Conservation (phyloP, 1,284 basidiomycete genomes). For the Bjerkandera adusta region DNA sequence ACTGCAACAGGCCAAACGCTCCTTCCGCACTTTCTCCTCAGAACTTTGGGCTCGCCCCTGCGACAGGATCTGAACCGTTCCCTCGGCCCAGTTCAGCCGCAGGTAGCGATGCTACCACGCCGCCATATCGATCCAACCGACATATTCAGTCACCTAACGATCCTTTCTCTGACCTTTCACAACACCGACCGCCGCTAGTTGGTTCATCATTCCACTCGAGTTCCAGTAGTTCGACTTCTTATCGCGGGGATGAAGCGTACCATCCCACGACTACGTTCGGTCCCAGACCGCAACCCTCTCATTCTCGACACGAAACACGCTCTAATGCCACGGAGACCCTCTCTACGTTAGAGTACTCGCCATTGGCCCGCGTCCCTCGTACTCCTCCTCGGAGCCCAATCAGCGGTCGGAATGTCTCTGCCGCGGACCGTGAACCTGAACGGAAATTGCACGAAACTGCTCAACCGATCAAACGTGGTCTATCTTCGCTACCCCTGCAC, state of each 20-base stretch:
- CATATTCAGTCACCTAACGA: slow-evolving; percentile 17
- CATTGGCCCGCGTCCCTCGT: slow-evolving; percentile 7
- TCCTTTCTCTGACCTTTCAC: slow-evolving; percentile 8
- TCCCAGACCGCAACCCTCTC: slow-evolving; percentile 10
- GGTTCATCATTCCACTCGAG: slow-evolving; percentile 9
- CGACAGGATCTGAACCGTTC: slow-evolving; percentile 46
- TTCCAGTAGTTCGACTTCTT: slow-evolving; percentile 1
- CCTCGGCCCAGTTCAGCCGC: slow-evolving; percentile 58
- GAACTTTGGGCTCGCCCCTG: slow-evolving; percentile 21
- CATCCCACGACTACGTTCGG: slow-evolving; percentile 9
- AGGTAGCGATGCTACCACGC: slow-evolving; percentile 40
- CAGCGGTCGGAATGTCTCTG: slow-evolving; percentile 1
- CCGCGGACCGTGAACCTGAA: neutral
- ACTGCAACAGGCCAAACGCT: too few species aligned
- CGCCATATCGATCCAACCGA: slow-evolving; percentile 31
- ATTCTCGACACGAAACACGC: slow-evolving; percentile 6
- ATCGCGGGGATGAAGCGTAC: slow-evolving; percentile 11
- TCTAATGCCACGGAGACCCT: slow-evolving; percentile 3
- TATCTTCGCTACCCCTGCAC: slow-evolving; percentile 17
- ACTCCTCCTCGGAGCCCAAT: slow-evolving; percentile 16
- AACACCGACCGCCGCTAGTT: slow-evolving; percentile 8
- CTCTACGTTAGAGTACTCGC: neutral
- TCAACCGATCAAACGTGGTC: slow-evolving; percentile 13
- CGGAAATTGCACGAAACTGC: slow-evolving; percentile 7
- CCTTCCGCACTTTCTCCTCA: too few species aligned